A percentile compares a stretch with the other conserved stretches of the same genome.
phyloP scores from a whole-genome alignment of 805 yeast species.

The Teunomyces pallodes region DNA sequence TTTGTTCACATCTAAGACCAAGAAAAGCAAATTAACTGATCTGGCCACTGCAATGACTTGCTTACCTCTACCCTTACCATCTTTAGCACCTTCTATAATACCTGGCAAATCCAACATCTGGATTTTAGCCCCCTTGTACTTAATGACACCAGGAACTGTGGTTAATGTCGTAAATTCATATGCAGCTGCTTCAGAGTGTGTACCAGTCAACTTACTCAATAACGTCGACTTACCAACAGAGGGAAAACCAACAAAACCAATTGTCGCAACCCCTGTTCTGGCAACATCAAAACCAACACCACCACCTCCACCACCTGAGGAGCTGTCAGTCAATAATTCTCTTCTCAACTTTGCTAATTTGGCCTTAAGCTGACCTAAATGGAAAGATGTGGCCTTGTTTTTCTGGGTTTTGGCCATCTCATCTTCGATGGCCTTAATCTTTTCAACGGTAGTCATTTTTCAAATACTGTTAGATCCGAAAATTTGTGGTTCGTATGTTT shows the following conservation, averaged over 20 bases:
- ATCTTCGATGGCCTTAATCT: slow-evolving; percentile 86
- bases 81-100: slow-evolving; percentile 87
- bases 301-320: slow-evolving; percentile 77
- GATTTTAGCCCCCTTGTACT: slow-evolving; percentile 94
- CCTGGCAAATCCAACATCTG: slow-evolving; percentile 95
- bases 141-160: slow-evolving; percentile 95
- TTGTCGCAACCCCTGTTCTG: slow-evolving; percentile 96
- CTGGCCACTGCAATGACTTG: slow-evolving; percentile 99
- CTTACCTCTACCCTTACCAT: slow-evolving; percentile 89
- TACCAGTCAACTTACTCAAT: slow-evolving; percentile 85
- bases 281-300: slow-evolving; percentile 98
- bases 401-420: slow-evolving; percentile 98
- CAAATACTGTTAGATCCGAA: not conserved
- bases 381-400: slow-evolving; percentile 96
- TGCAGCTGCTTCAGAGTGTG: slow-evolving; percentile 96
- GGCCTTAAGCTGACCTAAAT: slow-evolving; percentile 95
- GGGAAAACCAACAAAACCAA: slow-evolving; percentile 98
- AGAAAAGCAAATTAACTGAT: slow-evolving; percentile 89
- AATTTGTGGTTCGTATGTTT: not conserved
- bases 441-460: slow-evolving; percentile 47
- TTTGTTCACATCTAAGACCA: slow-evolving; percentile 93
- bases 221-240: slow-evolving; percentile 91
- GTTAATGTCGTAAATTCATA: slow-evolving; percentile 97
- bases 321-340: slow-evolving; percentile 70
- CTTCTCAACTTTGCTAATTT: slow-evolving; percentile 92